These are phyloP conservation scores for Camellia japonica DNA, from an alignment of 148 eudicot species.

Conservation along the genomic window DNA sequence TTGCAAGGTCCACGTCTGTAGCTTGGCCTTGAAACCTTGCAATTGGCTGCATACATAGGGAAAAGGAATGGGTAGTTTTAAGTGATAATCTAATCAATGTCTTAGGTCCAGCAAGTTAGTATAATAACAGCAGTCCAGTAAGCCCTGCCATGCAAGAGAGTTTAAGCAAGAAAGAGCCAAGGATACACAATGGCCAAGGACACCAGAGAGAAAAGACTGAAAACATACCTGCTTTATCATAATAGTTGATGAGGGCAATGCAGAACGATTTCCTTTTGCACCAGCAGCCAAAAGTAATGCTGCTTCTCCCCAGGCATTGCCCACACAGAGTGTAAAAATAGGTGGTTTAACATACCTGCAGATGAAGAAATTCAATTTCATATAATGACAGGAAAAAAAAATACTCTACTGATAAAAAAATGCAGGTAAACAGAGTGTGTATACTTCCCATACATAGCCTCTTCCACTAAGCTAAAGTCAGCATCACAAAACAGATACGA, in stretches of 20 bases:
- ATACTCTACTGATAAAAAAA: not conserved
- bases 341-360: slow-evolving; percentile 77
- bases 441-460: not conserved
- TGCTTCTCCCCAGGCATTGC: slow-evolving; percentile 99
- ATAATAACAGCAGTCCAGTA: not conserved
- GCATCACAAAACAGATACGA: not conserved
- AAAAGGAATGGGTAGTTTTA: not conserved
- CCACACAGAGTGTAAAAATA: slow-evolving; percentile 82
- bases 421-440: not conserved
- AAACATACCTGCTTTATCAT: slow-evolving; percentile 79
- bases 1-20: slow-evolving; percentile 64
- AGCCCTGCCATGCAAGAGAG: not conserved
- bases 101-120: not conserved
- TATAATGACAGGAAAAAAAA: not conserved
- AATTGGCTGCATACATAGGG: slow-evolving; percentile 70
- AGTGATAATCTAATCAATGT: not conserved
- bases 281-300: slow-evolving; percentile 96
- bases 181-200: not conserved
- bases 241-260: slow-evolving; percentile 91
- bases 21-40: slow-evolving; percentile 90
- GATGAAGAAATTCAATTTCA: slow-evolving; percentile 9
- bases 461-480: not conserved
- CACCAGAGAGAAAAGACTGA: not conserved
- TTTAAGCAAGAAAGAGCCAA: slow-evolving; percentile 12
- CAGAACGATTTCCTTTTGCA: slow-evolving; percentile 88